A percentile compares a stretch with the other conserved stretches of the same genome.
phyloP scores from a whole-genome alignment of 441 rosid genomes.

The California macrophylla region DNA sequence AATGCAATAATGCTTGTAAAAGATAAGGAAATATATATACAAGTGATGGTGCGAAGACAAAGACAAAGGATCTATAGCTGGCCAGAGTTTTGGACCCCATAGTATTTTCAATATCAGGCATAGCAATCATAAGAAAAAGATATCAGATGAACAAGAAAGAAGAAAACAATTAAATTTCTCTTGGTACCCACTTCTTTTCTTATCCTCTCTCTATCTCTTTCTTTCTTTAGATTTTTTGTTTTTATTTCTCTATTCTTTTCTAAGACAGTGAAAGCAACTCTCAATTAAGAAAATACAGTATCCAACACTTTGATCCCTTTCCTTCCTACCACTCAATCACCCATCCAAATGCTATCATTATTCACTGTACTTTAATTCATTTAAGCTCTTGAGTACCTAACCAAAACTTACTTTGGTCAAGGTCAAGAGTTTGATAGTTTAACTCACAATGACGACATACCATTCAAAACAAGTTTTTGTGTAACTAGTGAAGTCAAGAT shows the following conservation, averaged over 20 bases:
- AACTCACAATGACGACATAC: no score
- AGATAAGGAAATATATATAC: background rate
- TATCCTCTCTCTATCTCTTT: background rate
- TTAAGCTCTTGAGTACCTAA: background rate
- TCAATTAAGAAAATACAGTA: conserved; percentile 8
- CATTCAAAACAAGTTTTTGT: no score
- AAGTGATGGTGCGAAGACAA: conserved; percentile 4
- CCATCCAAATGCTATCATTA: background rate
- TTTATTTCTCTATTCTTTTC: background rate
- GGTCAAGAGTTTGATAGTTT: no score
- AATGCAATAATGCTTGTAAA: background rate
- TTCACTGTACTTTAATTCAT: background rate
- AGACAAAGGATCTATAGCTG: conserved; percentile 27
- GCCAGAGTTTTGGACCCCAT: conserved; percentile 19
- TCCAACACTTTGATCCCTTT: conserved; percentile 13
- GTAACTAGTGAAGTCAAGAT: background rate
- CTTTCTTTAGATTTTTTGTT: background rate
- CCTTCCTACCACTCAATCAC: conserved; percentile 3
- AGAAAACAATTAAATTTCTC: conserved; percentile 4
- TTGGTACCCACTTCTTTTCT: conserved; percentile 17
- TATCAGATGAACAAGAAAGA: conserved; percentile 8
- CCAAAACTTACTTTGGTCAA: no score
- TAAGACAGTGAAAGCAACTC: background rate
- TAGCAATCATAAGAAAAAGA: conserved; percentile 15
- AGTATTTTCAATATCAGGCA: conserved; percentile 14